A percentile compares a stretch with the other conserved stretches of the same genome.
phyloP scores from a whole-genome alignment of 1,284 basidiomycete genomes.

The Ganoderma multipileum region DNA sequence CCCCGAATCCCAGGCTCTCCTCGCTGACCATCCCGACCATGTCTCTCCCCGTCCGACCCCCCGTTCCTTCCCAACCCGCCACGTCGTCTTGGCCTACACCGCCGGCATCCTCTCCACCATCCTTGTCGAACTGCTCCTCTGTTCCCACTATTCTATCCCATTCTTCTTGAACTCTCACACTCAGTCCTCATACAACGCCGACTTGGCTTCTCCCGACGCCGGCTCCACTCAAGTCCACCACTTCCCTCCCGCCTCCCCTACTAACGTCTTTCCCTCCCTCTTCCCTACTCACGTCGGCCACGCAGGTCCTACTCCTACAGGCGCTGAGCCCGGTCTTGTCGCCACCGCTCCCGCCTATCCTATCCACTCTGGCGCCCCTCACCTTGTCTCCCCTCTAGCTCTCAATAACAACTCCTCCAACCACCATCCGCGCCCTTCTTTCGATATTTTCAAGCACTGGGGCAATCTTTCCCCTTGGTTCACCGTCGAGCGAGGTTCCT shows the following conservation, averaged over 20 bases:
- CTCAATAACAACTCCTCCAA: conserved; percentile 27
- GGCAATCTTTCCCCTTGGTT: conserved; percentile 89
- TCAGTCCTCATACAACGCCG: conserved; percentile 9
- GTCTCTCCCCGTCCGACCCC: conserved; percentile 1
- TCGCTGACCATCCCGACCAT: conserved; percentile 20
- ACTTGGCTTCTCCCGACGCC: conserved; percentile 63
- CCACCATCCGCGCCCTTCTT: conserved; percentile 41
- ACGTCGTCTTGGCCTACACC: conserved; percentile 26
- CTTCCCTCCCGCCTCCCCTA: conserved; percentile 76
- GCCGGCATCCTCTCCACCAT: conserved; percentile 30
- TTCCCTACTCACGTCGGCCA: conserved; percentile 84
- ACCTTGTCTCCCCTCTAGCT: conserved; percentile 59
- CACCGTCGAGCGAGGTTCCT: conserved; percentile 70
- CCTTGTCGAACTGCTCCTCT: conserved; percentile 29
- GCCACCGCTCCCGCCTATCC: conserved; percentile 82
- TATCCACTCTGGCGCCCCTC: conserved; percentile 71
- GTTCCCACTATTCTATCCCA: conserved; percentile 22
- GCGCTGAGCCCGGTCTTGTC: conserved; percentile 80
- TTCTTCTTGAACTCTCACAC: not conserved
- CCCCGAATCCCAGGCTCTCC: conserved; percentile 28
- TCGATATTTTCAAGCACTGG: conserved; percentile 79
- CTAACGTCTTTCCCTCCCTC: conserved; percentile 69
- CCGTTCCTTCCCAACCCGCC: conserved; percentile 23
- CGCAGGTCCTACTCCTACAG: conserved; percentile 84
- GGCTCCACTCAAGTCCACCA: conserved; percentile 74